Conservation (phyloP, 345 rosid species). For the Bruguiera gymnorhiza region DNA sequence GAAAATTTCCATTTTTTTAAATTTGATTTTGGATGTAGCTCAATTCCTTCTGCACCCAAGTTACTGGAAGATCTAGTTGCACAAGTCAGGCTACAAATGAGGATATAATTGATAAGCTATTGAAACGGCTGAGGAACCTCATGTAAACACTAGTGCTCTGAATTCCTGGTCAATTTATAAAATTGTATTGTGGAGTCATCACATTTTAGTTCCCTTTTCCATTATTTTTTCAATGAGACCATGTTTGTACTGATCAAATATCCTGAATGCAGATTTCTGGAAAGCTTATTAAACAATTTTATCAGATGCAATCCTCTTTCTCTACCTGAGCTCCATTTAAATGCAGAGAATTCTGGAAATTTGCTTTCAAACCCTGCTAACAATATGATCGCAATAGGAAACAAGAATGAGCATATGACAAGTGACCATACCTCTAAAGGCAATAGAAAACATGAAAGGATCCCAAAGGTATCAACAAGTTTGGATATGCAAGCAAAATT, state of each 20-base stretch:
- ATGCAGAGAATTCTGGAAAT: conserved; percentile 41
- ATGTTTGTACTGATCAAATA: conserved; percentile 22
- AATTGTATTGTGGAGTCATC: neutral
- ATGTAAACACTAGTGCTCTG: conserved; percentile 46
- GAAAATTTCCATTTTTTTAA: conserved; percentile 15
- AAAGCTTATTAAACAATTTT: conserved; percentile 60
- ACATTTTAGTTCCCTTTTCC: neutral
- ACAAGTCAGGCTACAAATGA: conserved; percentile 55
- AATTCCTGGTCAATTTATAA: conserved; percentile 5
- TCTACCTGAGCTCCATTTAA: conserved; percentile 63
- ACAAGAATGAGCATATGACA: conserved; percentile 40
- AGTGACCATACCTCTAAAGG: conserved; percentile 30
- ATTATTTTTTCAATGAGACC: neutral
- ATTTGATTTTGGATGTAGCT: conserved; percentile 44
- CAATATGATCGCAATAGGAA: conserved; percentile 30
- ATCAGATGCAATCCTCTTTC: conserved; percentile 49
- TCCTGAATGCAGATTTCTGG: conserved; percentile 57
- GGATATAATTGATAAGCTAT: conserved; percentile 58
- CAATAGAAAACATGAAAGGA: conserved; percentile 43
- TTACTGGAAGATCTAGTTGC: conserved; percentile 49
- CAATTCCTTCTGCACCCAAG: conserved; percentile 76
- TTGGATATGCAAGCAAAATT: conserved; percentile 38
- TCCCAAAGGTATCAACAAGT: conserved; percentile 32
- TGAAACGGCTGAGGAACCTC: conserved; percentile 69
- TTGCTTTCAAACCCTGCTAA: conserved; percentile 32